Percentiles rank a stretch among this genome's conserved stretches.
These are phyloP conservation scores for Moesziomyces sp. DNA, from an alignment of 1,284 basidiomycete genomes.

Conservation along the genomic window DNA sequence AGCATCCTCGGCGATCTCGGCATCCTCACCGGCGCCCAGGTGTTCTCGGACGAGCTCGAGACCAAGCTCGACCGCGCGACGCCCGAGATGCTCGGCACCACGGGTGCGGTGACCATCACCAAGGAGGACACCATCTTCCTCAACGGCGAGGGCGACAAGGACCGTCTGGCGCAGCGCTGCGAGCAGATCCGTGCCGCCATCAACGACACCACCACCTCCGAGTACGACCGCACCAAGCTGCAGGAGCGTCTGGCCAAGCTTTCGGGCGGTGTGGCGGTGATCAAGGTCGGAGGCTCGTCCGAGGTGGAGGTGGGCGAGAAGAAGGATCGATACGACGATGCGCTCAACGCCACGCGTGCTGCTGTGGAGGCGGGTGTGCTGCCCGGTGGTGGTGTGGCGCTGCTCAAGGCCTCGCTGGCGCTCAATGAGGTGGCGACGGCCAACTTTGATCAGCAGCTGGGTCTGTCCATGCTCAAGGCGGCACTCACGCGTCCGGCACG, in stretches of 20 bases:
- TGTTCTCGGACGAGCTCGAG: slow-evolving; percentile 98
- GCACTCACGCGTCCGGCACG: slow-evolving; percentile 82
- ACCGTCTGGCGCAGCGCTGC: slow-evolving; percentile 71
- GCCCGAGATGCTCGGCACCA: slow-evolving; percentile 87
- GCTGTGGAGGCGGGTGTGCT: slow-evolving; percentile 98
- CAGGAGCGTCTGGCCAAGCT: slow-evolving; percentile 98
- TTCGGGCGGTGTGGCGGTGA: slow-evolving; percentile 94
- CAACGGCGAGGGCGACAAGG: slow-evolving; percentile 77
- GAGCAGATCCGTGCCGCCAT: slow-evolving; percentile 92
- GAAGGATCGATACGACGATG: slow-evolving; percentile 99
- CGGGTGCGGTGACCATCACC: slow-evolving; percentile 91
- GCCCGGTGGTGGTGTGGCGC: slow-evolving; percentile 86
- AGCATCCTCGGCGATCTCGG: slow-evolving; percentile 95
- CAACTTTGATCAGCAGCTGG: slow-evolving; percentile 98
- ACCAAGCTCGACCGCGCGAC: slow-evolving; percentile 95
- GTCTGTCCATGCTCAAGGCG: slow-evolving; percentile 90
- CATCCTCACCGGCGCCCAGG: slow-evolving; percentile 95
- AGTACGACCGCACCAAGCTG: slow-evolving; percentile 94
- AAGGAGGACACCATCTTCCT: slow-evolving; percentile 98
- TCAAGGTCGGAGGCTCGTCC: slow-evolving; percentile 92
- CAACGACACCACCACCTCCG: slow-evolving; percentile 84
- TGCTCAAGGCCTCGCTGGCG: slow-evolving; percentile 86
- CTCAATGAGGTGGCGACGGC: slow-evolving; percentile 81
- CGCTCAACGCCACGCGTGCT: slow-evolving; percentile 94
- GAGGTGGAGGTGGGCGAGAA: slow-evolving; percentile 99